These are phyloP conservation scores for Saccharomyces hybrid DNA, from an alignment of 1,139 yeast species.

Conservation along the genomic window DNA sequence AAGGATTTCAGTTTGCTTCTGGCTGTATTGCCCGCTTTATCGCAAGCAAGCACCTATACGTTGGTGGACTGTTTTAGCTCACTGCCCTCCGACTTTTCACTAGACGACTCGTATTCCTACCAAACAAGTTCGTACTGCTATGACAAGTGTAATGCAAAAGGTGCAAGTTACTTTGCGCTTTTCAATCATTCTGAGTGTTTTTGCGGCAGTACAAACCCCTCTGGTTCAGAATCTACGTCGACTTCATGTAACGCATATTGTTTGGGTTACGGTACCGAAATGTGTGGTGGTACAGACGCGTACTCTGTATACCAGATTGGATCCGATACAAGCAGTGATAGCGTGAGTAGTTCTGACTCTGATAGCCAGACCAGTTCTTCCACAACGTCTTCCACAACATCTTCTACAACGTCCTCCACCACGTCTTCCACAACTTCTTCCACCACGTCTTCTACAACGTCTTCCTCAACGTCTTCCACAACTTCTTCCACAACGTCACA, in stretches of 20 bases:
- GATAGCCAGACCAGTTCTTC: not conserved
- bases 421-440: not conserved
- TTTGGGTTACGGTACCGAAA: conserved; percentile 32
- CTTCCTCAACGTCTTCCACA: not conserved
- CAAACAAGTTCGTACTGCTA: conserved; percentile 44
- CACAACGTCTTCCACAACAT: not conserved
- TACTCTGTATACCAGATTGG: conserved; percentile 32
- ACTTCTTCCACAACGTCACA: not conserved
- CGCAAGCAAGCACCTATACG: conserved; percentile 9
- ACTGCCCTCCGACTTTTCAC: conserved; percentile 33
- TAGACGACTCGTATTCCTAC: conserved; percentile 34
- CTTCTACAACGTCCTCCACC: not conserved
- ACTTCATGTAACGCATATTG: conserved; percentile 29
- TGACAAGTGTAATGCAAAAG: conserved; percentile 33
- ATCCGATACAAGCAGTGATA: conserved; percentile 13
- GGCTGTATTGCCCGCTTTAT: not conserved
- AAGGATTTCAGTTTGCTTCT: not conserved
- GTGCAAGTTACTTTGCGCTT: conserved; percentile 45
- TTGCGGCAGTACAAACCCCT: conserved; percentile 44
- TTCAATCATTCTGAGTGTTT: conserved; percentile 44
- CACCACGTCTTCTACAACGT: not conserved
- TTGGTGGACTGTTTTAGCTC: conserved; percentile 30
- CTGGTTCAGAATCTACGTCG: conserved; percentile 21
- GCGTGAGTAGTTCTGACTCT: not conserved
- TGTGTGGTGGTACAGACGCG: conserved; percentile 39